Conservation (phyloP, 495 filamentous ascomycete genomes). For the Tuber brumale region DNA sequence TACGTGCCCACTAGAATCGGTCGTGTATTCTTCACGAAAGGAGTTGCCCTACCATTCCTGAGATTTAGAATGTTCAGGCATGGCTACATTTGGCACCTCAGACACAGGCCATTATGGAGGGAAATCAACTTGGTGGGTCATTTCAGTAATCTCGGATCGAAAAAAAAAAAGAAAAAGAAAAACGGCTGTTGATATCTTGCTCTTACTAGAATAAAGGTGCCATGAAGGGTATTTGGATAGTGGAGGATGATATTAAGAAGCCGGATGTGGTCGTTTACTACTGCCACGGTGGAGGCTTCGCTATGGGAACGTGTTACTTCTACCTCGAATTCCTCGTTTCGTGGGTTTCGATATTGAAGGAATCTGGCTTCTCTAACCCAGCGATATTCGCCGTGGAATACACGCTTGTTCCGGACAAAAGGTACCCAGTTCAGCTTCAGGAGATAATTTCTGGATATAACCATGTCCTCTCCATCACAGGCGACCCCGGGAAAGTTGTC, state of each 20-base stretch:
- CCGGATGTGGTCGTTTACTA: slow-evolving; percentile 70
- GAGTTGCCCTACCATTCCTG: slow-evolving; percentile 63
- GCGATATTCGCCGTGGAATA: slow-evolving; percentile 75
- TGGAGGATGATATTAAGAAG: slow-evolving; percentile 47
- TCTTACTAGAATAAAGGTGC: slow-evolving; percentile 31
- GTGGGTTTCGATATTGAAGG: slow-evolving; percentile 54
- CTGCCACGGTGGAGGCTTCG: slow-evolving; percentile 71
- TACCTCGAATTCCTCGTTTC: slow-evolving; percentile 72
- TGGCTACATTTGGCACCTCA: slow-evolving; percentile 55
- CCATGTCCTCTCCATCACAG: slow-evolving; percentile 53
- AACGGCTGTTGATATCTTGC: slow-evolving; percentile 7
- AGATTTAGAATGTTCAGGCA: slow-evolving; percentile 66
- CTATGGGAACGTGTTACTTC: slow-evolving; percentile 70
- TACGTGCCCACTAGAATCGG: slow-evolving; percentile 60
- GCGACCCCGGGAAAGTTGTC: slow-evolving; percentile 53
- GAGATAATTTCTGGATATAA: slow-evolving; percentile 61
- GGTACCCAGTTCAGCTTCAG: slow-evolving; percentile 61
- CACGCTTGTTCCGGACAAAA: slow-evolving; percentile 65
- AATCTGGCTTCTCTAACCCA: slow-evolving; percentile 60
- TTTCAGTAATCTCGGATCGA: background rate
- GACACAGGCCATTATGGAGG: slow-evolving; percentile 46
- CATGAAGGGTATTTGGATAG: slow-evolving; percentile 59
- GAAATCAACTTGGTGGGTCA: slow-evolving; percentile 46
- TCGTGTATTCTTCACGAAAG: slow-evolving; percentile 67
- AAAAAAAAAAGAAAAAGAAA: background rate